Evolutionary conservation across 2,329 filamentous ascomycete genomes (phyloP).

Genomic region (Pseudogymnoascus sp.): DNA sequence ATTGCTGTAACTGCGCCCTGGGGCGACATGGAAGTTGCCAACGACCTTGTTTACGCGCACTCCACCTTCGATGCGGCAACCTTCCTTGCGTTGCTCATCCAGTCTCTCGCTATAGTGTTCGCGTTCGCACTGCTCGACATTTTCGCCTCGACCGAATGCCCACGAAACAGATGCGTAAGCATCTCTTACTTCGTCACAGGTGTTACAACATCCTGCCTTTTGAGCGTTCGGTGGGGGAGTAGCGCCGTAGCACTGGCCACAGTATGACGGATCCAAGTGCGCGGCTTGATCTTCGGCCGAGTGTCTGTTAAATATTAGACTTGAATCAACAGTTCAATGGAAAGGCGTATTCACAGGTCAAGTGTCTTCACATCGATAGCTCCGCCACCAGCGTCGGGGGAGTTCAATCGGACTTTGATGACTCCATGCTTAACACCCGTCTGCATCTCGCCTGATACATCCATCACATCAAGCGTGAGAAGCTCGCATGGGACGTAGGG

Average conservation of each 20-base stretch:
- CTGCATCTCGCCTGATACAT: slow-evolving; percentile 95
- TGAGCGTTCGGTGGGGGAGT: slow-evolving; percentile 59
- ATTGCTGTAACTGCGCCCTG: slow-evolving; percentile 90
- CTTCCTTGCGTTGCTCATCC: slow-evolving; percentile 80
- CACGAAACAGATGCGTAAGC: slow-evolving; percentile 84
- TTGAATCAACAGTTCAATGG: slow-evolving; percentile 16
- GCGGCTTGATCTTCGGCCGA: slow-evolving; percentile 57
- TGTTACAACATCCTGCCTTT: slow-evolving; percentile 92
- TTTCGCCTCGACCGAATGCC: slow-evolving; percentile 89
- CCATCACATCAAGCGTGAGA: slow-evolving; percentile 96
- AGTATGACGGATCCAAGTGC: slow-evolving; percentile 88
- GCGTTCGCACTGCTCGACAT: slow-evolving; percentile 88
- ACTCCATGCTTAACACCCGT: slow-evolving; percentile 89
- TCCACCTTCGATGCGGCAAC: slow-evolving; percentile 86
- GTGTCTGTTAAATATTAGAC: slow-evolving; percentile 43
- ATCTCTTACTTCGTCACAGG: slow-evolving; percentile 92
- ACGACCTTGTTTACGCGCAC: slow-evolving; percentile 97
- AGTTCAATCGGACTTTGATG: slow-evolving; percentile 75
- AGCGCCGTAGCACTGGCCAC: slow-evolving; percentile 88
- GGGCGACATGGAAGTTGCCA: slow-evolving; percentile 97
- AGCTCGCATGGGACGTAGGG: slow-evolving; percentile 91
- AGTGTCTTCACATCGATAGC: slow-evolving; percentile 66
- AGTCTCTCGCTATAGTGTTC: slow-evolving; percentile 90
- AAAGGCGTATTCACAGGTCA: slow-evolving; percentile 48
- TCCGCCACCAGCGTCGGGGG: slow-evolving; percentile 65